Evolutionary conservation across 352 stramenopile genomes (phyloP).

Genomic region (Pythium aquatile): DNA sequence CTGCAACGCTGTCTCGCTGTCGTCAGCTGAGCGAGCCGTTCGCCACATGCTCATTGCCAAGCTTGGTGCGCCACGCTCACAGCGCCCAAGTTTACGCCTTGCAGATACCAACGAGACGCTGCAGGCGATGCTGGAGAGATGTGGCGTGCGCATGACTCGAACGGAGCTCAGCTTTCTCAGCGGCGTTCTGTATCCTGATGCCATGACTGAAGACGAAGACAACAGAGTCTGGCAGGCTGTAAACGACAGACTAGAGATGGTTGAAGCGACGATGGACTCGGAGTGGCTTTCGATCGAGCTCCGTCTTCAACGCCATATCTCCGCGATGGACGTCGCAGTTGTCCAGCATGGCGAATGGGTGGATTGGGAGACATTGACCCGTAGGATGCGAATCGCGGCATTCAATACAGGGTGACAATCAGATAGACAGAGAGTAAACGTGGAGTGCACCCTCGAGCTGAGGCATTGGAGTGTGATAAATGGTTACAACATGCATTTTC

Average conservation of each 20-base stretch:
- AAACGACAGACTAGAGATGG: constrained; percentile 1
- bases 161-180: constrained; percentile 17
- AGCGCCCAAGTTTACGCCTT: background rate
- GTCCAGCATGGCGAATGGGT: constrained; percentile 10
- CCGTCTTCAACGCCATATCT: constrained; percentile 10
- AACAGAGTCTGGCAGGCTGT: background rate
- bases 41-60: constrained; percentile 10
- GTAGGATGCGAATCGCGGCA: constrained; percentile 14
- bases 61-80: background rate
- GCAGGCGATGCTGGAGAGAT: background rate
- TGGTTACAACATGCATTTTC: no score
- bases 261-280: constrained; percentile 5
- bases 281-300: constrained; percentile 22
- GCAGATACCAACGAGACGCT: background rate
- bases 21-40: constrained; percentile 20
- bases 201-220: background rate
- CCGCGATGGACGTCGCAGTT: background rate
- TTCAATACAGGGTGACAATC: background rate
- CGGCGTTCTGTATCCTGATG: background rate
- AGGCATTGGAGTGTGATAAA: no score
- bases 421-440: no score
- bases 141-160: constrained; percentile 4
- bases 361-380: constrained; percentile 25
- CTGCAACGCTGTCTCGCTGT: constrained; percentile 21
- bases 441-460: background rate